These are phyloP conservation scores for Colletotrichum musae DNA, from an alignment of 2,329 filamentous ascomycete species.

Conservation along the genomic window DNA sequence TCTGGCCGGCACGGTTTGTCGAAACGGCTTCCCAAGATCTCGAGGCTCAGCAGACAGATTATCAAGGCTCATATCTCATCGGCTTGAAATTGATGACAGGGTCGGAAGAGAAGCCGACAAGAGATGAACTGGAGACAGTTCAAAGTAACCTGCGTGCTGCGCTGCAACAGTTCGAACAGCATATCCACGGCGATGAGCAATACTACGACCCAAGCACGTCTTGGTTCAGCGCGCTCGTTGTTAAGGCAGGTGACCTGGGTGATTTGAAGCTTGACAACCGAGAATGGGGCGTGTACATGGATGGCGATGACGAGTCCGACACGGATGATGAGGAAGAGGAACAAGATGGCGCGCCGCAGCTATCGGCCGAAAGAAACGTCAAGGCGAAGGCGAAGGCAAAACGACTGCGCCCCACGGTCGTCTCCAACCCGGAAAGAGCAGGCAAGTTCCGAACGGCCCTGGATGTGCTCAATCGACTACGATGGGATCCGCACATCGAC, in stretches of 20 bases:
- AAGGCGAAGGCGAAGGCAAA: slow-evolving; percentile 42
- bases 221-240: slow-evolving; percentile 63
- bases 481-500: slow-evolving; percentile 71
- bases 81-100: slow-evolving; percentile 62
- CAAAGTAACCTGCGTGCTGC: slow-evolving; percentile 60
- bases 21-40: slow-evolving; percentile 46
- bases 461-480: slow-evolving; percentile 72
- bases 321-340: slow-evolving; percentile 50
- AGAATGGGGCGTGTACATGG: slow-evolving; percentile 65
- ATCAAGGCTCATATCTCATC: slow-evolving; percentile 73
- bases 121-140: slow-evolving; percentile 59
- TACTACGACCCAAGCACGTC: slow-evolving; percentile 64
- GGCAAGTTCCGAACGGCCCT: slow-evolving; percentile 69
- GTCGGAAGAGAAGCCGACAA: slow-evolving; percentile 46
- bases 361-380: slow-evolving; percentile 1
- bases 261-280: slow-evolving; percentile 61
- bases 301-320: slow-evolving; percentile 60
- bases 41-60: slow-evolving; percentile 58
- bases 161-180: slow-evolving; percentile 63
- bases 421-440: slow-evolving; percentile 51
- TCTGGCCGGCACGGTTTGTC: slow-evolving; percentile 75
- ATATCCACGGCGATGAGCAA: slow-evolving; percentile 60
- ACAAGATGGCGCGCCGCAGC: slow-evolving; percentile 28
- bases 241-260: slow-evolving; percentile 56
- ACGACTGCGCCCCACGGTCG: slow-evolving; percentile 18